A percentile compares a stretch with the other conserved stretches of the same genome.
Evolutionary conservation across 2,329 filamentous ascomycete genomes (phyloP).

Genomic region (Colletotrichum orbiculare): DNA sequence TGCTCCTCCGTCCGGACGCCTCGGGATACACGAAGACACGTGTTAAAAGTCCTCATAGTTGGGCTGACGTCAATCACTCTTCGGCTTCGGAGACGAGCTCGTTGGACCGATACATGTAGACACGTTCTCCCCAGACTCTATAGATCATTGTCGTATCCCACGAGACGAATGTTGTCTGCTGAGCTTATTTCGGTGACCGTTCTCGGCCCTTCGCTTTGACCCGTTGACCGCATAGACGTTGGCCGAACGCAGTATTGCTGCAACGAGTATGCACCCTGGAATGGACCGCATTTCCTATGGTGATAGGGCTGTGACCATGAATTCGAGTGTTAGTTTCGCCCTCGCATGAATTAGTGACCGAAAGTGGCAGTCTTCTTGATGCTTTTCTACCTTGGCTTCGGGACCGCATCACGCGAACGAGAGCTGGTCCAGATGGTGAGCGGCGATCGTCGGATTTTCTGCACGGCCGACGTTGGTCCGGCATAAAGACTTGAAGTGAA

Average conservation of each 20-base stretch:
- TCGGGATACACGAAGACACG: conserved; percentile 4
- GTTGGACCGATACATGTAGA: not conserved
- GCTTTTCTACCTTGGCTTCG: conserved; percentile 4
- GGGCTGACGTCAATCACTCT: not conserved
- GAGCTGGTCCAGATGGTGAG: not conserved
- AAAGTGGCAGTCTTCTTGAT: not conserved
- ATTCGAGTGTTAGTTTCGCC: too few relatives aligned
- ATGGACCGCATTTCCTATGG: too few relatives aligned
- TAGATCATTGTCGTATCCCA: too few relatives aligned
- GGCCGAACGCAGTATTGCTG: too few relatives aligned
- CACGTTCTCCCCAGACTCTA: too few relatives aligned
- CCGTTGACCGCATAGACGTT: too few relatives aligned
- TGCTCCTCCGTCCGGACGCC: conserved; percentile 7
- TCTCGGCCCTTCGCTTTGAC: too few relatives aligned
- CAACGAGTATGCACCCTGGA: too few relatives aligned
- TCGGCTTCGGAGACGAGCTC: not conserved
- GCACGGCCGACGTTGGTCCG: conserved; percentile 9
- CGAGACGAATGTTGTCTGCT: too few relatives aligned
- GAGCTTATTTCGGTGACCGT: too few relatives aligned
- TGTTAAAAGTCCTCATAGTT: not conserved
- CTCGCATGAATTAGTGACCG: not conserved
- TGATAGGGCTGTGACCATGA: too few relatives aligned
- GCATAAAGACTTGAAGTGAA: conserved; percentile 13
- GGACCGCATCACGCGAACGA: conserved; percentile 9
- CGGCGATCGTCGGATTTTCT: not conserved